Evolutionary conservation across 176 grass and related monocot species (phyloP), one percentile per base, ranked within the genome.

Genomic region (Zea luxurians): DNA sequence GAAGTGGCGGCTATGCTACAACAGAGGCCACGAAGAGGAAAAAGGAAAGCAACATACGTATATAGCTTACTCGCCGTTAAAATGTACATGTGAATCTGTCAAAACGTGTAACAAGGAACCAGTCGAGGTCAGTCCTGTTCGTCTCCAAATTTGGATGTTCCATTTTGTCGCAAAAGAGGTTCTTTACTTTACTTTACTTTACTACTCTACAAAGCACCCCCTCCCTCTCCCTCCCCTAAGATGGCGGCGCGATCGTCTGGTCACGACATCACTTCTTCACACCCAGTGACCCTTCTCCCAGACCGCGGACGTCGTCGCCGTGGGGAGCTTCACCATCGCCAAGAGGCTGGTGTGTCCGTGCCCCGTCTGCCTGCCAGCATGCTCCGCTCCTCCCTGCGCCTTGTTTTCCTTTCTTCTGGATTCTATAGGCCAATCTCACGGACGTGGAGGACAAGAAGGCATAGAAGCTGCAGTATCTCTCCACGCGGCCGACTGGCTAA

Each of bases 401-500:
- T 27, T 27, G 27, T 27, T 27, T 50, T 50, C 27, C 37, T 2
- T 64, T 65, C 82, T 21, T 12, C 64, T 81, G 78, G 6, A 41
- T 48, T 62, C 48, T n/a, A 7, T 72, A 97, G 91, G 91, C 91
- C n/a, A 80, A 80, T 80, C 93, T 97, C 72, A 97, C 87, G 62
- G 82, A 75, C 70, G 48, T 87, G 71, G 94, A 93, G 75, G 91
- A 97, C 68, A 91, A 68, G 85, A 97, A 93, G 74, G 27, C 84
- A 93, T 60, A 97, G 84, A 97, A 97, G 86, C 72, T 97, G 71
- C 90, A 91, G 67, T 97, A 82, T 41, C 93, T 83, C 81, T 76
- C 93, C 41, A 90, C 93, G 48, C 84, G 88, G 18, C 93, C 93
- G 86, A 90, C 93, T 73, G 88, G 86, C 13, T 97, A 90, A 71